Evolutionary conservation across 2,329 filamentous ascomycete genomes (phyloP), one percentile per base, ranked within the genome.

Genomic region (Monosporascus sp.): DNA sequence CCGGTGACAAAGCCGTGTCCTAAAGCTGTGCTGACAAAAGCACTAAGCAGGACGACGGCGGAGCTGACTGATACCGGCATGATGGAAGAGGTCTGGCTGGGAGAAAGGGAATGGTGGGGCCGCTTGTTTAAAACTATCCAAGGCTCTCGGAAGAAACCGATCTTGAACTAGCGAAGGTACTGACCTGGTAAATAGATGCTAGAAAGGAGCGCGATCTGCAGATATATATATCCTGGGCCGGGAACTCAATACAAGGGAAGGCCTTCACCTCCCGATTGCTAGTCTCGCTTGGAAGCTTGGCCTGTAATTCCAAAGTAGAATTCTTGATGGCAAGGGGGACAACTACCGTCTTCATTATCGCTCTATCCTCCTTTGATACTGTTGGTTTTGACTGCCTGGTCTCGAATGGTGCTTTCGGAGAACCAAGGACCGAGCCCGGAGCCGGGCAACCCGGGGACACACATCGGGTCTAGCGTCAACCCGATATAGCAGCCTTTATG

Each of bases 1-100:
- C 73, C 72, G 2, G 74, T 76, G 3, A 77, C 73, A 55, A 78
- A 76, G 6, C 78, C 78, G 40, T 81, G 68, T 51, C 63, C 66
- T 2, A 65, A 52, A 8, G 57, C 61, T n/a, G 61, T 61, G 55
- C 61, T 54, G 58, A 60, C 65, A 48, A 69, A 59, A 38, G 59
- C 61, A 48, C 62, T 59, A 27, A 64, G 51, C 20, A 65, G 48
- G 41, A 58, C 58, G 47, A 60, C 27, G 37, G 61, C 56, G 36
- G 58, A 59, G 36, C 57, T 54, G 40, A 59, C 55, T 50, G 64
- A 59, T 31, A 58, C 49, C 45, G 56, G 52, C 58, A 60, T 60
- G 40, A 34, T 60, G 31, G 31, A 14, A 34, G 31, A 14, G 31
- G 11, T 34, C 31, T 34, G 31, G 4, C 1, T 34, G 31, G 14